A percentile compares a stretch with the other conserved stretches of the same genome.
Evolutionary conservation across 2,329 filamentous ascomycete species (phyloP).

Genomic region (Colletotrichum spaethianum): DNA sequence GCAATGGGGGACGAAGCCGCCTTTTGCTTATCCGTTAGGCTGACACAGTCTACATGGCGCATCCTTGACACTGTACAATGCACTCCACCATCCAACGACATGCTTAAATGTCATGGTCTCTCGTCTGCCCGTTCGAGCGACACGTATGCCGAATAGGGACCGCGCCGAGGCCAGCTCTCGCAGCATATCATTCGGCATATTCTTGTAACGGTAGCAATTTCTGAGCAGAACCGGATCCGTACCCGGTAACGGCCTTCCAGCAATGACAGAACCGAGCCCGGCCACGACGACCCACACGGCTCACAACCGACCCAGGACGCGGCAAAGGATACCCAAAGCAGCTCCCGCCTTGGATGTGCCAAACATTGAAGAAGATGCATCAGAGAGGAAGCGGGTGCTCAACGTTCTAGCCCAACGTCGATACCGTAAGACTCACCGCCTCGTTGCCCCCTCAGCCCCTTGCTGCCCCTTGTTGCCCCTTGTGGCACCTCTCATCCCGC

Average conservation of each 20-base stretch:
- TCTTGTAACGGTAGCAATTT: not conserved
- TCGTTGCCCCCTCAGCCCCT: not conserved
- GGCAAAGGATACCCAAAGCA: constrained; percentile 58
- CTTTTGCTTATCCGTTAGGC: constrained; percentile 32
- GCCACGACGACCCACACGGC: not conserved
- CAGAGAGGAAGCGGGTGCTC: constrained; percentile 66
- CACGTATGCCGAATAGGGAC: not conserved
- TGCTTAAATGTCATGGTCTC: constrained; percentile 12
- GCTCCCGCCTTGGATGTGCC: constrained; percentile 60
- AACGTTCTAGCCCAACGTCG: constrained; percentile 69
- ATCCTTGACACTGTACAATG: constrained; percentile 3
- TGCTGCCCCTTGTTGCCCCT: not conserved
- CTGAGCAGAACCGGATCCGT: not conserved
- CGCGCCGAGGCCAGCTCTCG: not conserved
- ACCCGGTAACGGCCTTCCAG: not conserved
- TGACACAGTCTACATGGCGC: constrained; percentile 9
- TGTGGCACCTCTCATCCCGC: not conserved
- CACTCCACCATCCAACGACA: not conserved
- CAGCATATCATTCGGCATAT: not conserved
- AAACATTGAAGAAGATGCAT: constrained; percentile 64
- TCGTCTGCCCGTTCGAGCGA: not conserved
- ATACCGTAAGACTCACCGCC: constrained; percentile 58
- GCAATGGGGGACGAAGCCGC: not conserved
- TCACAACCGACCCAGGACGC: constrained; percentile 40
- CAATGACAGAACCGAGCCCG: constrained; percentile 15